phyloP scores from a whole-genome alignment of 257 asterid genomes.

The Eucommia ulmoides region DNA sequence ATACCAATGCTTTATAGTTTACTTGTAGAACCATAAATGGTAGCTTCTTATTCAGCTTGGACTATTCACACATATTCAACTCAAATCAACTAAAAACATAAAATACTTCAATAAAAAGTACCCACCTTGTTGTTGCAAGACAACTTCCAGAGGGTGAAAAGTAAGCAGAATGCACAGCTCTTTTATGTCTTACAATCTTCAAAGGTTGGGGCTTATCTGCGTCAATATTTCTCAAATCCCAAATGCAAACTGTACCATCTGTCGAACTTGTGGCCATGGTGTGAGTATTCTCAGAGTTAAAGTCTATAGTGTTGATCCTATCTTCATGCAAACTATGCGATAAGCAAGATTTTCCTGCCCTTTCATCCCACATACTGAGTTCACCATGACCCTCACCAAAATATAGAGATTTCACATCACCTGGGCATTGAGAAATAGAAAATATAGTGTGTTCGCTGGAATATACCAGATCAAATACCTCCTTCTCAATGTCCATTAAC shows the following conservation, averaged over 20 bases:
- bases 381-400: constrained; percentile 56
- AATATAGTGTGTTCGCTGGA: constrained; percentile 32
- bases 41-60: too few species aligned
- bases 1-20: too few species aligned
- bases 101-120: too few species aligned
- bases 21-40: too few species aligned
- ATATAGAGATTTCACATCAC: constrained; percentile 37
- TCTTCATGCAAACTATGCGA: constrained; percentile 43
- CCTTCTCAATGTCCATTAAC: constrained; percentile 75
- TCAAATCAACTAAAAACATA: too few species aligned
- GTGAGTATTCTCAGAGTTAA: constrained; percentile 39
- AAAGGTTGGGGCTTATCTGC: constrained; percentile 27
- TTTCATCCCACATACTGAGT: constrained; percentile 48
- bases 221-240: constrained; percentile 69
- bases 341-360: constrained; percentile 48
- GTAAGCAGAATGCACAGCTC: constrained; percentile 77
- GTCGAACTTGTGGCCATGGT: constrained; percentile 72
- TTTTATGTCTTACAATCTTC: constrained; percentile 40
- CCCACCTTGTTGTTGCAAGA: constrained; percentile 84
- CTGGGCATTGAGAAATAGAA: constrained; percentile 40
- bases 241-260: constrained; percentile 75
- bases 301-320: constrained; percentile 74
- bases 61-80: too few species aligned
- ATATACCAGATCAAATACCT: constrained; percentile 51
- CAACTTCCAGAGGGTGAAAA: constrained; percentile 74